A percentile compares a stretch with the other conserved stretches of the same genome.
phyloP scores from a whole-genome alignment of 1,139 yeast species.

The Nadsonia commutata region DNA sequence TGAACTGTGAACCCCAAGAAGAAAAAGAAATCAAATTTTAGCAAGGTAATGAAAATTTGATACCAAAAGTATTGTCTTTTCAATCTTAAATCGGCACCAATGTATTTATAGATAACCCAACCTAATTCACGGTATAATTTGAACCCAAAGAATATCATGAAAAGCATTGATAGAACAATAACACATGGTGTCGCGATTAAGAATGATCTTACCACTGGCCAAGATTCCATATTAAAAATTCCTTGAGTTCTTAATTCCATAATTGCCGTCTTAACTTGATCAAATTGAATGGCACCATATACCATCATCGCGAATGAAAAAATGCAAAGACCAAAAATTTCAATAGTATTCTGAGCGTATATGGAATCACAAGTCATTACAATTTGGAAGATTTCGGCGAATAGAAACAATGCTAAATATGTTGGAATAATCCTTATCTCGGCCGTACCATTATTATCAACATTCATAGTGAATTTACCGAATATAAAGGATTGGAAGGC shows the following conservation, averaged over 20 bases:
- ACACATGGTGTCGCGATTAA: constrained; percentile 35
- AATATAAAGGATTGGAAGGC: constrained; percentile 19
- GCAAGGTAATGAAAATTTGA: constrained; percentile 26
- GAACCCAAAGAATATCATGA: constrained; percentile 25
- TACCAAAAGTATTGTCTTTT: constrained; percentile 29
- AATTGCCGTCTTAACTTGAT: constrained; percentile 27
- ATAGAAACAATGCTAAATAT: constrained; percentile 30
- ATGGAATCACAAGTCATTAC: constrained; percentile 31
- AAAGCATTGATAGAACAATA: constrained; percentile 27
- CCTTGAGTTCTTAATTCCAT: constrained; percentile 15
- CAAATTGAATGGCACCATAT: constrained; percentile 37
- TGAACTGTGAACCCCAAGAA: constrained; percentile 41
- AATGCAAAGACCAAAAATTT: constrained; percentile 28
- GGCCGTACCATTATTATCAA: constrained; percentile 11
- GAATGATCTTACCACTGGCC: constrained; percentile 22
- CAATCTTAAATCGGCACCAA: constrained; percentile 36
- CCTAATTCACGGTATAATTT: constrained; percentile 31
- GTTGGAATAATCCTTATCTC: constrained; percentile 22
- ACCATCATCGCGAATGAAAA: constrained; percentile 36
- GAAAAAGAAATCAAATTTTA: constrained; percentile 36
- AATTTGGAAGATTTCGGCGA: constrained; percentile 31
- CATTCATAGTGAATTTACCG: constrained; percentile 17
- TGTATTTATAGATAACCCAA: constrained; percentile 37
- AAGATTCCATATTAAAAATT: constrained; percentile 22
- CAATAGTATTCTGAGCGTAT: constrained; percentile 29